phyloP scores from a whole-genome alignment of 2,329 filamentous ascomycete genomes.

The Neonectria sp. region DNA sequence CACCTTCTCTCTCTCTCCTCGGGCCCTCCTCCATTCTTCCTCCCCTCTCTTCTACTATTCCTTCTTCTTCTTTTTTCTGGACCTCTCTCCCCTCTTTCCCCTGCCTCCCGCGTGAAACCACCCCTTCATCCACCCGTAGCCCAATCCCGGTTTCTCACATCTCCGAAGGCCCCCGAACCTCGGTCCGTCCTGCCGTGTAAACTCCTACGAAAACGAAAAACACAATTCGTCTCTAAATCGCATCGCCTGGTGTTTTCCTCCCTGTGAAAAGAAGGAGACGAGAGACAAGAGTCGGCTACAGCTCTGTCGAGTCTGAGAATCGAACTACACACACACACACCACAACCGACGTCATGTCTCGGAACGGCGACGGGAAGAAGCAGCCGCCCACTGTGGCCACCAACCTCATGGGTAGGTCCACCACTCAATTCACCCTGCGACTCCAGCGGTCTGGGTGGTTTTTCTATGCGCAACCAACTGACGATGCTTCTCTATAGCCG shows the following conservation, averaged over 20 bases:
- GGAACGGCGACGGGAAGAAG: constrained; percentile 65
- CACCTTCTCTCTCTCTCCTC: background rate
- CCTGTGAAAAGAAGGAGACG: background rate
- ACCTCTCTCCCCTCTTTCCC: constrained; percentile 1
- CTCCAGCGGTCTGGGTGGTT: background rate
- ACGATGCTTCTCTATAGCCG: constrained; percentile 70
- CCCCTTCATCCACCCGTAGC: background rate
- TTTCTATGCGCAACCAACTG: constrained; percentile 35
- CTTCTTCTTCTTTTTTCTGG: background rate
- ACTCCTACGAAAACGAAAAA: background rate
- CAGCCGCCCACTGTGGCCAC: constrained; percentile 88
- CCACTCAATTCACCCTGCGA: constrained; percentile 21
- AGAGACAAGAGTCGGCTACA: constrained; percentile 5
- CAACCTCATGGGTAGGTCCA: constrained; percentile 85
- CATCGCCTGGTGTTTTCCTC: constrained; percentile 2
- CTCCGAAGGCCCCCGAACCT: constrained; percentile 20
- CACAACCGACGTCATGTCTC: constrained; percentile 51
- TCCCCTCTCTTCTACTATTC: background rate
- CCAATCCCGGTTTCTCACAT: background rate
- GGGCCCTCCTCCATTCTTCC: background rate
- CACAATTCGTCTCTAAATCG: background rate
- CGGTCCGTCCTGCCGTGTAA: constrained; percentile 2
- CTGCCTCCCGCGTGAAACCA: background rate
- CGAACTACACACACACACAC: background rate
- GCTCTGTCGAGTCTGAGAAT: background rate